Evolutionary conservation across 164 flowering plant species (phyloP), one percentile per base, ranked within the genome.

Genomic region (Vitis cinerea): DNA sequence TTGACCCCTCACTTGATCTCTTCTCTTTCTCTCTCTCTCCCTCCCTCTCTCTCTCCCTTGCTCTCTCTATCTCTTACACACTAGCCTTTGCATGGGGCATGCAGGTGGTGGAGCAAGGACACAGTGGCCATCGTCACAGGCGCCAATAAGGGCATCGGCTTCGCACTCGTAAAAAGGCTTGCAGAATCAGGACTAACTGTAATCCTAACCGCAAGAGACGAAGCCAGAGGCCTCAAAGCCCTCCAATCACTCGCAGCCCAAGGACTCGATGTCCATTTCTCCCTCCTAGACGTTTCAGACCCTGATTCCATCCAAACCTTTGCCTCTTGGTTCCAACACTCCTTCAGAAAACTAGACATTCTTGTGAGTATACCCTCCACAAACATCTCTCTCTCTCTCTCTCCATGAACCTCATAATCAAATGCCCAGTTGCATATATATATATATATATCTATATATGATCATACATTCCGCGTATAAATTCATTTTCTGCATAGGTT

Each of bases 81-180:
- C 27, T 23, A 23, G 27, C 27, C 23, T 23, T 23, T 23, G 27
- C 27, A 23, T 23, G 27, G 27, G 27, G 10, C 9, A 10, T 53
- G 77, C 67, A 85, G 94, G 59, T 93, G 98, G 98, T 93, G 98
- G 98, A 78, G 87, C 1, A 68, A 77, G 75, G 83, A 87, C 4
- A 91, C 89, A 9, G 78, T 84, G 6, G 97, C 87, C 0, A 81
- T 91, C 0, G 94, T 93, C 29, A 93, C 97, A 0, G 98, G 98
- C 44, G 95, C 85, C 9, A 93, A 93, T 79, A 88, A 82, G 64
- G 97, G 98, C 59, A 93, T 93, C 3, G 98, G 98, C 11, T 88
- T 77, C 58, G 87, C 85, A 0, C 31, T 91, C 0, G 98, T 84
- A 64, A 90, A 82, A 80, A 61, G 68, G 50, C 70, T 93, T 10